Percentiles rank a stretch among this genome's conserved stretches.
Evolutionary conservation across 176 grass and related monocot species (phyloP).

Genomic region (Pharus latifolius): DNA sequence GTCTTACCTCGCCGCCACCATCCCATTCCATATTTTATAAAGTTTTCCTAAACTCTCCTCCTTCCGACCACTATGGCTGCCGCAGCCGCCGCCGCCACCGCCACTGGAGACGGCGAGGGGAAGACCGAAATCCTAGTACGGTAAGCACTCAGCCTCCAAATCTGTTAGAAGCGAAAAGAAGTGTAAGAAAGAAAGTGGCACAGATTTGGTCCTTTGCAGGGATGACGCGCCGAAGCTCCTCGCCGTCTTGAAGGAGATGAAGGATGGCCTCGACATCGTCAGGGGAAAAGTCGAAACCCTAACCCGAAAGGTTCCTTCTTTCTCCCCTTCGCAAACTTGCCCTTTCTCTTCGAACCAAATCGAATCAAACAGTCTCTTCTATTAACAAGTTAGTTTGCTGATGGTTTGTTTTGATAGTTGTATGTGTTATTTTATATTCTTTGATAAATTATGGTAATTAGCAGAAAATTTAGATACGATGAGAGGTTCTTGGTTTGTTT

Average conservation of each 20-base stretch:
- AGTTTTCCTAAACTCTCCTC: no score
- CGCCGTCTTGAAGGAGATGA: slow-evolving; percentile 69
- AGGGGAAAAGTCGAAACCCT: slow-evolving; percentile 54
- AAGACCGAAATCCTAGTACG: not conserved
- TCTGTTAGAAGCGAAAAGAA: no score
- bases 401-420: no score
- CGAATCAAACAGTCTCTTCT: no score
- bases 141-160: not conserved
- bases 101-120: not conserved
- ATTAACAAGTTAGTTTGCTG: no score
- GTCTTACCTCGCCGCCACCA: no score
- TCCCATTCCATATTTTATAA: no score
- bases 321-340: not conserved
- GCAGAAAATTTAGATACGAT: not conserved
- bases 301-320: slow-evolving; percentile 34
- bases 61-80: no score
- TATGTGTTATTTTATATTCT: no score
- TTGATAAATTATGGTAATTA: no score
- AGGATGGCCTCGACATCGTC: slow-evolving; percentile 59
- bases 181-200: no score
- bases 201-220: slow-evolving; percentile 2
- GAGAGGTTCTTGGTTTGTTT: not conserved
- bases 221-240: slow-evolving; percentile 57
- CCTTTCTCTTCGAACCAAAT: not conserved
- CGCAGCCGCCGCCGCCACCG: no score